These are phyloP conservation scores for Endocalyx cinctus DNA, from an alignment of 2,329 filamentous ascomycete species.

Conservation along the genomic window DNA sequence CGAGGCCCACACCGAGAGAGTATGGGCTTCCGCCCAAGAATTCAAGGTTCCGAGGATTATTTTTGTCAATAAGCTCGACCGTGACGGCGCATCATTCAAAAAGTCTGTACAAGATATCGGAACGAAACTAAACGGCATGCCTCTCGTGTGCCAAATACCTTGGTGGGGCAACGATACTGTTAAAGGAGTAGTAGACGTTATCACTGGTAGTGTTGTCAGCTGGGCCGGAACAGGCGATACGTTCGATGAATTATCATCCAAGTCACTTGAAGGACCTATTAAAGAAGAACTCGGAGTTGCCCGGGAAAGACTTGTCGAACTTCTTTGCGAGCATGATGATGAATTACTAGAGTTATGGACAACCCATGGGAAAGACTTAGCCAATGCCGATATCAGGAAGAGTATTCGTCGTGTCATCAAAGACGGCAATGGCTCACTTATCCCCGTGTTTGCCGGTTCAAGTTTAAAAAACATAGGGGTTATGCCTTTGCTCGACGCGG, in stretches of 20 bases:
- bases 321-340: constrained; percentile 85
- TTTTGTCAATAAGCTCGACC: constrained; percentile 81
- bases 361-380: constrained; percentile 70
- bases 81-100: constrained; percentile 77
- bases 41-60: constrained; percentile 80
- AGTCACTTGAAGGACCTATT: constrained; percentile 45
- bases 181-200: constrained; percentile 77
- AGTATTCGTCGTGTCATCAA: constrained; percentile 71
- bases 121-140: constrained; percentile 73
- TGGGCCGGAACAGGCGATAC: constrained; percentile 52
- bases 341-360: constrained; percentile 79
- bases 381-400: constrained; percentile 60
- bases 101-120: constrained; percentile 84
- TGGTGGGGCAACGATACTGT: constrained; percentile 85
- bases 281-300: constrained; percentile 70
- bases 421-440: constrained; percentile 63
- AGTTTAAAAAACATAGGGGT: constrained; percentile 94
- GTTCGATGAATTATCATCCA: constrained; percentile 40
- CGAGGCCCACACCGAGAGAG: constrained; percentile 93
- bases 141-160: constrained; percentile 88
- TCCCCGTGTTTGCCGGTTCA: constrained; percentile 85
- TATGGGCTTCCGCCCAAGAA: constrained; percentile 85
- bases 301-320: constrained; percentile 72
- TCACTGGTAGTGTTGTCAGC: constrained; percentile 68
- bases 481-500: constrained; percentile 82